Conservation (phyloP, 306 rosid genomes). For the Glycine soja region DNA sequence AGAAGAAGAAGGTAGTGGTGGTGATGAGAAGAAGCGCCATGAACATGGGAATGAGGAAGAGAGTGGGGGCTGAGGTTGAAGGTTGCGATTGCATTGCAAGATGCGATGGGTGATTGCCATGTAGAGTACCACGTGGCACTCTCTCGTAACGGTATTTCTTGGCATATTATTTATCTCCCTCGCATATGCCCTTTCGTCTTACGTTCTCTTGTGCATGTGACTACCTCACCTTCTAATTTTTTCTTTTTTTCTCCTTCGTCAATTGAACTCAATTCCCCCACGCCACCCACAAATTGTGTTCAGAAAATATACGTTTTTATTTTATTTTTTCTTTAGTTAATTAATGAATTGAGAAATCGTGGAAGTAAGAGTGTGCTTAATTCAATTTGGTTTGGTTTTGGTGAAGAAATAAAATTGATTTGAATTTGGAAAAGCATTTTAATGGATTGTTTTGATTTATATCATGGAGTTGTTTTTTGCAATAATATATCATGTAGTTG, state of each 20-base stretch:
- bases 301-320: neutral
- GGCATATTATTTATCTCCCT: conserved; percentile 75
- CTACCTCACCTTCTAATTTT: neutral
- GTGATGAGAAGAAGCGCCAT: conserved; percentile 66
- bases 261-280: neutral
- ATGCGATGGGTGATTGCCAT: conserved; percentile 83
- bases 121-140: conserved; percentile 82
- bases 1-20: conserved; percentile 40
- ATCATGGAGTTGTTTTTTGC: neutral
- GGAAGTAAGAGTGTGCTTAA: neutral
- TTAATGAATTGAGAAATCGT: neutral
- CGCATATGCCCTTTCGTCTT: conserved; percentile 63
- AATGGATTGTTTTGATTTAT: neutral
- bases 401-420: no score
- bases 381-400: neutral
- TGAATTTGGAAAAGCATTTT: neutral
- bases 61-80: conserved; percentile 31
- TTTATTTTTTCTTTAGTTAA: neutral
- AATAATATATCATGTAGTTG: neutral
- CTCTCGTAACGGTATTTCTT: conserved; percentile 57
- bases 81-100: conserved; percentile 53
- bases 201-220: neutral
- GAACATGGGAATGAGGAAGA: conserved; percentile 25
- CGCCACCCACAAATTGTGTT: neutral
- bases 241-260: neutral